phyloP scores from a whole-genome alignment of 495 filamentous ascomycete species.

The Xylaria sp. region DNA sequence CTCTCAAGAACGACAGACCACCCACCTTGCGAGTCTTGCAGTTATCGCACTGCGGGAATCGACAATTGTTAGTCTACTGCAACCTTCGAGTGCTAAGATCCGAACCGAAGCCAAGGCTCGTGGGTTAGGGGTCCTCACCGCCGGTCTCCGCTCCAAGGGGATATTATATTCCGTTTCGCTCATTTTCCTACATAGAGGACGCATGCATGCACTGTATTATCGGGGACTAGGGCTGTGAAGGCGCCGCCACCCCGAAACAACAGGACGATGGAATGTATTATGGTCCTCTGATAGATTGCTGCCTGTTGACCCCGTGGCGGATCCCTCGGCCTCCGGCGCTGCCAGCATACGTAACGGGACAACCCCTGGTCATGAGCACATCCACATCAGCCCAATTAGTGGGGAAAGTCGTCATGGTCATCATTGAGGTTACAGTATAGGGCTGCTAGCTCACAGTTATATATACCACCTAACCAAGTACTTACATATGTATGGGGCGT shows the following conservation, averaged over 20 bases:
- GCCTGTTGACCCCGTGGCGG: constrained; percentile 9
- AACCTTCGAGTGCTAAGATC: background rate
- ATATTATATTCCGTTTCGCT: constrained; percentile 24
- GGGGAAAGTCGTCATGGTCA: background rate
- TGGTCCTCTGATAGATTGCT: background rate
- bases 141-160: constrained; percentile 34
- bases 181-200: constrained; percentile 22
- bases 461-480: too few species aligned
- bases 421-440: background rate
- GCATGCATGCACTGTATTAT: background rate
- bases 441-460: constrained; percentile 1
- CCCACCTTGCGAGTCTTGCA: constrained; percentile 38
- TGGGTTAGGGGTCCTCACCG: constrained; percentile 31
- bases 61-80: constrained; percentile 7
- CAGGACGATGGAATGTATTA: background rate
- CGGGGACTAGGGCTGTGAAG: background rate
- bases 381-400: constrained; percentile 9
- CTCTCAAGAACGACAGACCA: background rate
- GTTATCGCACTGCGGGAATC: constrained; percentile 33
- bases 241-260: background rate
- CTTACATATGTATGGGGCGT: too few species aligned
- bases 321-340: constrained; percentile 33
- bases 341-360: background rate
- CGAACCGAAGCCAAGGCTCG: background rate
- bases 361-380: background rate